A percentile compares a stretch with the other conserved stretches of the same genome.
Evolutionary conservation across 345 rosid species (phyloP).

Genomic region (Syzygium oleosum): DNA sequence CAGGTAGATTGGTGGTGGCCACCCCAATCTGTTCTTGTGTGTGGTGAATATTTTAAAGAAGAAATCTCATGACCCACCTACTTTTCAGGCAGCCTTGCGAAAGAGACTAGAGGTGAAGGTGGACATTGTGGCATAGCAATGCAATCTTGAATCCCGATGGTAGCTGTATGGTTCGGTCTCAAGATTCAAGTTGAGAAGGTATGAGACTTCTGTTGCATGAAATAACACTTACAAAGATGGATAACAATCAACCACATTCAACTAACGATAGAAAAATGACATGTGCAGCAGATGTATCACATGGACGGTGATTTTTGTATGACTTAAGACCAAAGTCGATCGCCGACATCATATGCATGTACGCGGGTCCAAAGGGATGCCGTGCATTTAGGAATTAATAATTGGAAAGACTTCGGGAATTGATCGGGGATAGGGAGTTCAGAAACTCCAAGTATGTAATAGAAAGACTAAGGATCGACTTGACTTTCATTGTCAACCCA

Average conservation of each 20-base stretch:
- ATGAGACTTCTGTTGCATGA: background rate
- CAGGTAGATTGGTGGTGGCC: background rate
- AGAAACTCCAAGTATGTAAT: background rate
- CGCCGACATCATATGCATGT: background rate
- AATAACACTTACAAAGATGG: background rate
- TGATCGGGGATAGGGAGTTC: background rate
- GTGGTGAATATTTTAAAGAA: background rate
- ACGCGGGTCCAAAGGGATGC: background rate
- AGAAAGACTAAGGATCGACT: background rate
- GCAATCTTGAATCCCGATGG: no score
- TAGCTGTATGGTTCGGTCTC: background rate
- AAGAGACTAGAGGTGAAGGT: no score
- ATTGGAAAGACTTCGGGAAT: background rate
- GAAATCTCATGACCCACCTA: background rate
- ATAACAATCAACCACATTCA: background rate
- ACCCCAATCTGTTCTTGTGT: background rate
- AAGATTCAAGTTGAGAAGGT: background rate
- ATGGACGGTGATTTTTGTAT: background rate
- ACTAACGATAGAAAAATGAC: background rate
- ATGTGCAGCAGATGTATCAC: background rate
- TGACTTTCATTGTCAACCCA: background rate
- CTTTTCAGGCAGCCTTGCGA: no score
- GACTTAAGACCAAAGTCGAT: background rate
- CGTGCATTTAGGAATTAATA: background rate
- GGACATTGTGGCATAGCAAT: no score